Evolutionary conservation across 169 alveolate genomes (phyloP).

Genomic region (Plasmodium adleri): DNA sequence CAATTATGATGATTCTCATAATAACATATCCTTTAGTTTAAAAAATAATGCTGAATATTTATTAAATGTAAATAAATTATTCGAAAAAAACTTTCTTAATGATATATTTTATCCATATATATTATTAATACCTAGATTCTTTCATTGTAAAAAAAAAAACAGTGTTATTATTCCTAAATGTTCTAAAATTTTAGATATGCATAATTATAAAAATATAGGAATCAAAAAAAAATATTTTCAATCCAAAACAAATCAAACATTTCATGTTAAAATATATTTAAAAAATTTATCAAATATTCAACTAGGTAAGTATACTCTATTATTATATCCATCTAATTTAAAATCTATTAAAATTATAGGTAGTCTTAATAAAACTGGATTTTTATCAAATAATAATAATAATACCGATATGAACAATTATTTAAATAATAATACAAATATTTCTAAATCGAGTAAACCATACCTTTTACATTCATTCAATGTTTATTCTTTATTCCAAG

Average conservation of each 20-base stretch:
- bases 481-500: constrained; percentile 65
- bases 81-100: constrained; percentile 16
- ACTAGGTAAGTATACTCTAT: constrained; percentile 55
- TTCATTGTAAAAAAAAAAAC: constrained; percentile 65
- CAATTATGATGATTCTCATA: not conserved
- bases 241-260: constrained; percentile 16
- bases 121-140: constrained; percentile 24
- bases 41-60: not conserved
- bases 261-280: constrained; percentile 25
- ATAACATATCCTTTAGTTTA: not conserved
- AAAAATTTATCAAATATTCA: constrained; percentile 14
- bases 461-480: constrained; percentile 52
- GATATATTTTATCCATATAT: constrained; percentile 56
- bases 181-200: constrained; percentile 24
- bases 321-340: constrained; percentile 63
- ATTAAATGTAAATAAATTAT: constrained; percentile 8
- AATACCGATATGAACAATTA: not conserved
- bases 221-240: constrained; percentile 60
- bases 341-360: constrained; percentile 67
- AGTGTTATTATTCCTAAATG: constrained; percentile 70
- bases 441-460: not conserved
- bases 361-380: constrained; percentile 39
- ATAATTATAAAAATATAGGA: constrained; percentile 30
- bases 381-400: not conserved
- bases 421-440: not conserved